Base-by-base conservation (phyloP, 371 early-diverging fungal species). In the Mucor saturninus region DNA sequence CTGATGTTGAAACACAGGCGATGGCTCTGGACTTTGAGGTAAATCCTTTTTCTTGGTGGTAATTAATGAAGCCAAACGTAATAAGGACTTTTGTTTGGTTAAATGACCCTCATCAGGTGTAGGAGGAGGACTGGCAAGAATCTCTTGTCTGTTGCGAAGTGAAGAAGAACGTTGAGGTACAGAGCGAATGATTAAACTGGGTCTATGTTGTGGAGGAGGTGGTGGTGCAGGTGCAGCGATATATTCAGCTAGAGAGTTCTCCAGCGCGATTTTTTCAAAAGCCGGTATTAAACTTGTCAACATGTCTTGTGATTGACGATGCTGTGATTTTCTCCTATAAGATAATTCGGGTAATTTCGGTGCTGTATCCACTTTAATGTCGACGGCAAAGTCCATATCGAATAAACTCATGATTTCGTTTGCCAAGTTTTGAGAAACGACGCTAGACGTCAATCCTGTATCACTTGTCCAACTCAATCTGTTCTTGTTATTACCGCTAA, bases 341-440 rank as follows among this genome's bases (percentile, higher is more conserved):
- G 78, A 72, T 38, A 79, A 59, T 42, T 75, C 76, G 9, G 77
- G 82, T 52, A 76, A 68, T 48, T 69, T 72, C 6, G 78, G 79
- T 4, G 77, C 75, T 11, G 76, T 73, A 42, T 71, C 68, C 2
- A 76, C 58, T 21, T 77, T 71, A 14, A 79, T 76, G 56, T 81
- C 82, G 14, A 81, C 69, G 14, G 73, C 65, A 39, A 82, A 82
- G 21, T 82, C 83, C 83, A 82, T 82, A 62, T 82, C 79, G 67
- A 82, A 82, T 31, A 82, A 52, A 43, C 69, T 77, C 77, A 79
- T 82, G 32, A 82, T 66, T 48, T 82, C 83, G 37, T 72, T 74
- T 28, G 83, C 83, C 35, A 79, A 51, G 38, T 72, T 65, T 40
- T 75, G 74, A 48, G 79, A 68, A 4, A 72, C 68, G 29, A 59